These are phyloP conservation scores for Phlegmacium glaucopus DNA, from an alignment of 768 basidiomycete species.

Conservation along the genomic window DNA sequence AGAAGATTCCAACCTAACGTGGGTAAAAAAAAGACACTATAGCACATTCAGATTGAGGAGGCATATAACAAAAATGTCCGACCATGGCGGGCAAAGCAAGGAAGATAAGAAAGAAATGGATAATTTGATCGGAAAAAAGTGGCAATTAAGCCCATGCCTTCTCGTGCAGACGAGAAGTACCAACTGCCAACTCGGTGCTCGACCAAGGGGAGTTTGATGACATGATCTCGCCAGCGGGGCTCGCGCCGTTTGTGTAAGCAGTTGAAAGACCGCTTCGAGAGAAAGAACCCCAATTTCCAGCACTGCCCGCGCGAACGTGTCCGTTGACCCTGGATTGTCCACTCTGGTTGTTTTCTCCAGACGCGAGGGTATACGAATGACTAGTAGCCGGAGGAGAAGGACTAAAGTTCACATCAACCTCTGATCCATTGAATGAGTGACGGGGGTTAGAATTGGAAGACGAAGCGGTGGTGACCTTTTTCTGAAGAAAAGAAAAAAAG, in stretches of 20 bases:
- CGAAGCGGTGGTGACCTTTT: slow-evolving; percentile 45
- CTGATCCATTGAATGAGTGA: slow-evolving; percentile 76
- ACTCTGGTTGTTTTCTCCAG: slow-evolving; percentile 33
- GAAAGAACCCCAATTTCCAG: slow-evolving; percentile 74
- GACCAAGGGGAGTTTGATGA: slow-evolving; percentile 39
- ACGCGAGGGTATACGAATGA: slow-evolving; percentile 40
- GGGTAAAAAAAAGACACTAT: slow-evolving; percentile 15
- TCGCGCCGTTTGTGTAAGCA: slow-evolving; percentile 53
- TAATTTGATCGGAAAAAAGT: slow-evolving; percentile 8
- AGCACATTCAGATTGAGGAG: slow-evolving; percentile 17
- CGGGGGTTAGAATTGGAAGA: slow-evolving; percentile 53
- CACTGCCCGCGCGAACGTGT: slow-evolving; percentile 76
- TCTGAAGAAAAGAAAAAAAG: slow-evolving; percentile 6
- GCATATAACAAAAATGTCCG: slow-evolving; percentile 36
- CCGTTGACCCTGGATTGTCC: slow-evolving; percentile 48
- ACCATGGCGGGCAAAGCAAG: slow-evolving; percentile 23
- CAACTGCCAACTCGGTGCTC: slow-evolving; percentile 21
- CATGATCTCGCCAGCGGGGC: slow-evolving; percentile 55
- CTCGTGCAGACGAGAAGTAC: slow-evolving; percentile 50
- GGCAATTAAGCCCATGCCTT: slow-evolving; percentile 52
- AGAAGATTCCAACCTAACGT: slow-evolving; percentile 14
- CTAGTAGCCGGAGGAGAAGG: slow-evolving; percentile 52
- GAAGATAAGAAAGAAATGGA: slow-evolving; percentile 10
- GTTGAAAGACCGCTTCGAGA: slow-evolving; percentile 41
- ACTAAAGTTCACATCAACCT: slow-evolving; percentile 56